Percentiles rank a stretch among this genome's conserved stretches.
phyloP scores from a whole-genome alignment of 768 basidiomycete genomes.

The Termitomyces sp. region DNA sequence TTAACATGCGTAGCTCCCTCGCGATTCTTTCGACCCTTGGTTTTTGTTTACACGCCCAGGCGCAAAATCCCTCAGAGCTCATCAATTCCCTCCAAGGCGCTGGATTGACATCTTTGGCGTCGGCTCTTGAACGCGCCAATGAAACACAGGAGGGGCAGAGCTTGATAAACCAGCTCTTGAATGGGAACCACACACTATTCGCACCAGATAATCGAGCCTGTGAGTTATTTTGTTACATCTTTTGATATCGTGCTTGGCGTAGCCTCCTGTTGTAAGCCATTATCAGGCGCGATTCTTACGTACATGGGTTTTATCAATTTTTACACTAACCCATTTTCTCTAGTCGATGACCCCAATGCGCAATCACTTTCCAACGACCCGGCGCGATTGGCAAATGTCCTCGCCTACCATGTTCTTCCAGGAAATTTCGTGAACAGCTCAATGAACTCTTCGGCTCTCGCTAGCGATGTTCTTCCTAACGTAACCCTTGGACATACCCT shows the following conservation, averaged over 20 bases:
- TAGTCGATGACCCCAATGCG: slow-evolving; percentile 11
- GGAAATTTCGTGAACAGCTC: slow-evolving; percentile 13
- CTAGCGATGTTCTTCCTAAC: slow-evolving; percentile 43
- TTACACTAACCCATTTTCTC: neutral
- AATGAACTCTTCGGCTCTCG: slow-evolving; percentile 18
- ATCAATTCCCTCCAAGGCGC: slow-evolving; percentile 7
- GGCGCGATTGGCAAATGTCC: slow-evolving; percentile 6
- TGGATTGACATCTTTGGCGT: slow-evolving; percentile 9
- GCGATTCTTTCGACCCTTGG: neutral
- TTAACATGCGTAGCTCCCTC: slow-evolving; percentile 3
- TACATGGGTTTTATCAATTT: neutral
- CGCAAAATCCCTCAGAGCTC: slow-evolving; percentile 8
- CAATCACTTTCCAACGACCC: neutral
- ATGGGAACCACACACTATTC: slow-evolving; percentile 15
- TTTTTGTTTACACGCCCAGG: slow-evolving; percentile 7
- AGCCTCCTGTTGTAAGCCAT: neutral
- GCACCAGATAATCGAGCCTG: slow-evolving; percentile 18
- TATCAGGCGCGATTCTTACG: neutral
- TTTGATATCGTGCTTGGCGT: neutral
- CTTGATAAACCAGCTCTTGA: slow-evolving; percentile 6
- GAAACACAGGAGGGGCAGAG: slow-evolving; percentile 8
- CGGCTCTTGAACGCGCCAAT: slow-evolving; percentile 2
- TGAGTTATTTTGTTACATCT: slow-evolving; percentile 3
- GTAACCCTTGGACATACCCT: slow-evolving; percentile 61
- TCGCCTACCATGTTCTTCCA: slow-evolving; percentile 17